Evolutionary conservation across 805 yeast genomes (phyloP).

Genomic region (Candida xyloterini): DNA sequence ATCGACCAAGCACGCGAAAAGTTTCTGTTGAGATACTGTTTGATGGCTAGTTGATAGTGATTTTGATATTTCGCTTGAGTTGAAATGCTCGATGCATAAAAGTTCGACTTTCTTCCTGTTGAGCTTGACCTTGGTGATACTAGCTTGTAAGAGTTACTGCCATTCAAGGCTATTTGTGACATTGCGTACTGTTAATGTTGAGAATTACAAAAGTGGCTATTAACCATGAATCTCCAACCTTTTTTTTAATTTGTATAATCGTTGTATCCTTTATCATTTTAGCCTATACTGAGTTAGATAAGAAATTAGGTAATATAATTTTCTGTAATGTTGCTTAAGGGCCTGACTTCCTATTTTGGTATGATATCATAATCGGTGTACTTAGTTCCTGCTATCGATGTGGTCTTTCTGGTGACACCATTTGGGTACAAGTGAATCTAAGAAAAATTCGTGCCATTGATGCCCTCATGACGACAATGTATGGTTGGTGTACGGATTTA

Average conservation of each 20-base stretch:
- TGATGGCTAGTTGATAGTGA: slow-evolving; percentile 39
- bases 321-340: too few relatives aligned
- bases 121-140: not conserved
- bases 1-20: slow-evolving; percentile 30
- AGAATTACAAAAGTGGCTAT: not conserved
- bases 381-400: too few relatives aligned
- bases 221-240: not conserved
- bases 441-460: too few relatives aligned
- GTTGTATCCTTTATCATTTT: not conserved
- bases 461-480: too few relatives aligned
- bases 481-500: too few relatives aligned
- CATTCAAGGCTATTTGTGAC: slow-evolving; percentile 4
- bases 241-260: not conserved
- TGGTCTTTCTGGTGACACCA: too few relatives aligned
- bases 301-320: not conserved
- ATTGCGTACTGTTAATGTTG: not conserved
- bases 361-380: too few relatives aligned
- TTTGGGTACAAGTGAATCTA: too few relatives aligned
- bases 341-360: too few relatives aligned
- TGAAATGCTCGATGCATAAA: slow-evolving; percentile 13
- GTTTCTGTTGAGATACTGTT: slow-evolving; percentile 37
- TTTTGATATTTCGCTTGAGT: slow-evolving; percentile 19
- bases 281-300: not conserved
- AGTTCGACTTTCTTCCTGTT: not conserved
- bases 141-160: not conserved